phyloP scores from a whole-genome alignment of 2,329 filamentous ascomycete genomes.

The Chaetomium sp. region DNA sequence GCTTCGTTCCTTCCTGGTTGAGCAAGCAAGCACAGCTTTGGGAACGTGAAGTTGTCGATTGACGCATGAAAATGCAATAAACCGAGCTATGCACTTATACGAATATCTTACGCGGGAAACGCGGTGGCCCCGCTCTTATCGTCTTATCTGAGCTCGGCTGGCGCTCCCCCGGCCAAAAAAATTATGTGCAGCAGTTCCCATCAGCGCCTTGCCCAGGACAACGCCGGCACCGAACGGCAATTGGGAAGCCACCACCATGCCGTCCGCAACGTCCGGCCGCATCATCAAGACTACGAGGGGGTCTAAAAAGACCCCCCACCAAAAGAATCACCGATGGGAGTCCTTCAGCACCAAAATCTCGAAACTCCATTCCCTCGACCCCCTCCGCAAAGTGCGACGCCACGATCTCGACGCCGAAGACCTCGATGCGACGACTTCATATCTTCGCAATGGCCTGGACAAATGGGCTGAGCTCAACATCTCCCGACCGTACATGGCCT shows the following conservation, averaged over 20 bases:
- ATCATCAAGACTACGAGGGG: conserved; percentile 64
- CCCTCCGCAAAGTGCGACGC: conserved; percentile 80
- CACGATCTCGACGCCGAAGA: conserved; percentile 77
- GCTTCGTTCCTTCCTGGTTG: not conserved
- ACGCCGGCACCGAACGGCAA: not conserved
- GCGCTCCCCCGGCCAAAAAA: conserved; percentile 22
- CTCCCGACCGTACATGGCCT: conserved; percentile 70
- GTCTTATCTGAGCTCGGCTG: conserved; percentile 21
- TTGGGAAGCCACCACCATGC: conserved; percentile 43
- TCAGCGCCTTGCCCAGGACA: not conserved
- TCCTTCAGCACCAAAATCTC: conserved; percentile 85
- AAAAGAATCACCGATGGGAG: conserved; percentile 84
- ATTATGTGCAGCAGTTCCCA: conserved; percentile 11
- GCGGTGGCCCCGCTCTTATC: conserved; percentile 21
- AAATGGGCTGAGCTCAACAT: conserved; percentile 92
- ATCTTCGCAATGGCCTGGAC: conserved; percentile 74
- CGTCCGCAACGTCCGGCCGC: conserved; percentile 56
- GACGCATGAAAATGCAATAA: not conserved
- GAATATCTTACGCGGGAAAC: not conserved
- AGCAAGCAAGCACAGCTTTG: not conserved
- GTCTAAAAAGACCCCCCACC: conserved; percentile 65
- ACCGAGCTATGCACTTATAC: not conserved
- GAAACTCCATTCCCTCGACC: conserved; percentile 83
- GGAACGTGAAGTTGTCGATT: not conserved
- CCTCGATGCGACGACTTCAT: conserved; percentile 70